Evolutionary conservation across 1,139 yeast species (phyloP), one percentile per base, ranked within the genome.

Genomic region (Nakaseomyces uthaithaninus): DNA sequence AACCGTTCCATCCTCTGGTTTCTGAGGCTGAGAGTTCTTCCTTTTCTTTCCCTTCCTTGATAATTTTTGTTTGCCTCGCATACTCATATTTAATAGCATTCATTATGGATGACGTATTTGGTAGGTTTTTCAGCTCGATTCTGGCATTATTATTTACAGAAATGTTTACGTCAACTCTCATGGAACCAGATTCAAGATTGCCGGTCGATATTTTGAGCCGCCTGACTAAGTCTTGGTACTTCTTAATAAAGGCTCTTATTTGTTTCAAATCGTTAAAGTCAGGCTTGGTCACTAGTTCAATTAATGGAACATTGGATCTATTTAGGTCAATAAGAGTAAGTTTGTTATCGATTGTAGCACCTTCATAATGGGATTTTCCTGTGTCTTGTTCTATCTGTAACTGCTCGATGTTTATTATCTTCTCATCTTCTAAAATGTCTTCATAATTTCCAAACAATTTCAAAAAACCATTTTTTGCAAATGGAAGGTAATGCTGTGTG

Each of bases 361-460:
- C 67, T 14, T 43, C 40, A 56, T 87, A 81, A 8, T 72, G 67
- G 0, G 94, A 74, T 53, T 86, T 82, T 2, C 95, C 98, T 0
- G 98, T 91, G 57, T 91, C 98, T 60, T 89, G 97, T 54, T 89
- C 97, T 19, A 89, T 64, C 59, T 89, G 97, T 27, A 89, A 63
- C 59, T 87, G 95, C 42, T 72, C 77, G 28, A 89, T 76, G 4
- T 66, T 51, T 5, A 80, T 75, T 6, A 43, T 53, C 42, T 71
- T 67, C 31, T 66, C 65, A 3, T 54, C 54, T 6, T 62, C 59
- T 1, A 64, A 59, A 1, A 77, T 67, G 7, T 74, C 79, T 55
- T 86, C 95, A 41, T 70, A 63, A 30, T 72, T 63, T 18, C 64
- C 61, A 10, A 52, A 60, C 36, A 91, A 59, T 24, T 58, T 59